Evolutionary conservation across 768 basidiomycete genomes (phyloP).

Genomic region (Coprinellus aureogranulatus): DNA sequence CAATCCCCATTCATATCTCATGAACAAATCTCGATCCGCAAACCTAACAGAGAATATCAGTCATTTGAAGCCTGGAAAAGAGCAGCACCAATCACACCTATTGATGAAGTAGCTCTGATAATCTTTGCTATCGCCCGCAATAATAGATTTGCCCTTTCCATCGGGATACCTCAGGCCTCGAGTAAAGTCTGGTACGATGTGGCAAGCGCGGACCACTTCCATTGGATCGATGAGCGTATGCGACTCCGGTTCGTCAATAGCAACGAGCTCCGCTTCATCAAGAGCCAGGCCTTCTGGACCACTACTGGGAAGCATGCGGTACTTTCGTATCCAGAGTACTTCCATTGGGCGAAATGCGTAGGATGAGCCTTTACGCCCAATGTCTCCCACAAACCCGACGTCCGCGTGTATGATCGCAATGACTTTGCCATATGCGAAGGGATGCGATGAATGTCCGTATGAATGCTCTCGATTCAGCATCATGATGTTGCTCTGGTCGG

Average conservation of each 20-base stretch:
- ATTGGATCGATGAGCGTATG: background rate
- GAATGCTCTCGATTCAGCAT: constrained; percentile 7
- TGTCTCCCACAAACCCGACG: constrained; percentile 2
- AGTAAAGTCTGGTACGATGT: background rate
- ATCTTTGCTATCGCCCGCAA: background rate
- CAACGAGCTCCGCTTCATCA: background rate
- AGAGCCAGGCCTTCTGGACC: background rate
- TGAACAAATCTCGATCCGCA: background rate
- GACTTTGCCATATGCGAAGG: constrained; percentile 22
- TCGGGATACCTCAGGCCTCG: background rate
- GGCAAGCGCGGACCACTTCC: background rate
- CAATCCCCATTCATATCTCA: background rate
- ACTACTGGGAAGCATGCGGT: background rate
- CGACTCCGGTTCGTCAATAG: background rate
- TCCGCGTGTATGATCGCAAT: constrained; percentile 19
- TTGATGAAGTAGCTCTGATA: background rate
- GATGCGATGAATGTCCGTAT: constrained; percentile 16
- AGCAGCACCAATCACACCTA: background rate
- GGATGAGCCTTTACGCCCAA: background rate
- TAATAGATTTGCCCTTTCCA: background rate
- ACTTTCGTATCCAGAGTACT: constrained; percentile 2
- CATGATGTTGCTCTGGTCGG: background rate
- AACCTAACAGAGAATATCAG: background rate
- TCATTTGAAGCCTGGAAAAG: too few species aligned
- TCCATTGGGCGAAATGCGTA: background rate